Conservation (phyloP, 495 filamentous ascomycete species). For the Penicillium psychrofluorescens region DNA sequence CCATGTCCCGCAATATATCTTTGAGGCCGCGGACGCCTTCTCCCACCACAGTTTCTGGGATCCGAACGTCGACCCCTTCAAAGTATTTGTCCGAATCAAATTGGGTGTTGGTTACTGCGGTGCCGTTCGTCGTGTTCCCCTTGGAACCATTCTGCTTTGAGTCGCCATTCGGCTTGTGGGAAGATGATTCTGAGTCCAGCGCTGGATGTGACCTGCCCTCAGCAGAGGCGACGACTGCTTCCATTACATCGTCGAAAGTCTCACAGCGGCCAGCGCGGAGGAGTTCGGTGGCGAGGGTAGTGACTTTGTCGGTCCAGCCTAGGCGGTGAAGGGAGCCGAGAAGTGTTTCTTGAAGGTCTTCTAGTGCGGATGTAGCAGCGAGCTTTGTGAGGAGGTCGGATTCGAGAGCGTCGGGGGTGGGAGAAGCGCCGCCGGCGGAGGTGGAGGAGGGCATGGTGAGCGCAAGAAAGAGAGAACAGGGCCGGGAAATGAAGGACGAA, state of each 20-base stretch:
- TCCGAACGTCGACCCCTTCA: conserved; percentile 34
- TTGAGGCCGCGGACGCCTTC: conserved; percentile 39
- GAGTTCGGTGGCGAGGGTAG: conserved; percentile 32
- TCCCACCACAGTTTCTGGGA: conserved; percentile 35
- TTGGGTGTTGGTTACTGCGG: conserved; percentile 4
- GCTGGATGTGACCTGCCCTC: conserved; percentile 28
- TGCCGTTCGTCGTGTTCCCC: conserved; percentile 6
- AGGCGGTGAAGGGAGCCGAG: conserved; percentile 34
- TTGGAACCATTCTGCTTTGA: background rate
- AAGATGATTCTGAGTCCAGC: conserved; percentile 9
- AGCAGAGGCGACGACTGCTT: conserved; percentile 35
- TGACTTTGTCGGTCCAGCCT: conserved; percentile 39
- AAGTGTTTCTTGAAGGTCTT: conserved; percentile 36
- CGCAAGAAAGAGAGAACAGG: too few relatives aligned
- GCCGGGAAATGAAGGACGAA: too few relatives aligned
- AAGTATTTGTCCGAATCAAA: conserved; percentile 20
- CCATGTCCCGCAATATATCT: conserved; percentile 41
- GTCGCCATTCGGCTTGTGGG: conserved; percentile 9
- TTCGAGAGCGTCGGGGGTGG: conserved; percentile 34
- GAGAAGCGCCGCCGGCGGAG: conserved; percentile 10
- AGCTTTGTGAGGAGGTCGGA: conserved; percentile 38
- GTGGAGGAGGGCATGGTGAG: conserved; percentile 20
- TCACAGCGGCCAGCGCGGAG: conserved; percentile 40
- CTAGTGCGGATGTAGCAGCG: conserved; percentile 31
- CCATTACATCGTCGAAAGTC: conserved; percentile 41